Percentiles rank a stretch among this genome's conserved stretches.
Evolutionary conservation across 768 basidiomycete species (phyloP).

Genomic region (Zangia roseola): DNA sequence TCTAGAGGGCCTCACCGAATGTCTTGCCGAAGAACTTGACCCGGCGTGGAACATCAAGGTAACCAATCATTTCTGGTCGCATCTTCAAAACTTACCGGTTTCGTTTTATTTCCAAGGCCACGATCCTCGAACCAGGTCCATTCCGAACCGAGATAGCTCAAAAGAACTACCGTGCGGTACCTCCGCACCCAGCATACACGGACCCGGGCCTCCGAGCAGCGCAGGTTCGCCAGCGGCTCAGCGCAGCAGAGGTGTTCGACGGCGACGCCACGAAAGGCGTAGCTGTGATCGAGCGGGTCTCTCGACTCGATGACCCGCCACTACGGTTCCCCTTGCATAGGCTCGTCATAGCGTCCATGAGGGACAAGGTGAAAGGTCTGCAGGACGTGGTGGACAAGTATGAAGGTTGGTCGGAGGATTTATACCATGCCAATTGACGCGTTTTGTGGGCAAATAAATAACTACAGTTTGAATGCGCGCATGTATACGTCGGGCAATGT

Average conservation of each 20-base stretch:
- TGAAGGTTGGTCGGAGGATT: constrained; percentile 17
- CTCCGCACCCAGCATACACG: constrained; percentile 21
- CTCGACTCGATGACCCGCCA: constrained; percentile 15
- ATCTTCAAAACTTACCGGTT: neutral
- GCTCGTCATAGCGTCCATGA: constrained; percentile 2
- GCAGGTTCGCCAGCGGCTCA: neutral
- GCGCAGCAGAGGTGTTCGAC: neutral
- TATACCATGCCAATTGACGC: constrained; percentile 8
- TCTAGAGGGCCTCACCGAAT: constrained; percentile 16
- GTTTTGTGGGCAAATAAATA: too few species aligned
- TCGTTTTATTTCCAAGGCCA: constrained; percentile 7
- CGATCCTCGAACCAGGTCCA: constrained; percentile 17
- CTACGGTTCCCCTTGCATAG: constrained; percentile 16
- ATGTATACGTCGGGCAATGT: too few species aligned
- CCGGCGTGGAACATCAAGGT: constrained; percentile 22
- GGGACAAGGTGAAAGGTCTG: constrained; percentile 15
- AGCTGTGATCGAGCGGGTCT: constrained; percentile 14
- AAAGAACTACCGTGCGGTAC: neutral
- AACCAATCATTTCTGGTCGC: neutral
- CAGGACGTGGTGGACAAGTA: constrained; percentile 8
- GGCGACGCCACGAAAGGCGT: constrained; percentile 16
- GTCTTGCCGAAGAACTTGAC: constrained; percentile 10
- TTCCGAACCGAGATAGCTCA: constrained; percentile 13
- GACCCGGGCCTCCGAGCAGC: constrained; percentile 4
- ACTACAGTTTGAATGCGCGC: too few species aligned